Base-by-base conservation (phyloP, 2,329 filamentous ascomycete species). In the Thermoascus crustaceus region DNA sequence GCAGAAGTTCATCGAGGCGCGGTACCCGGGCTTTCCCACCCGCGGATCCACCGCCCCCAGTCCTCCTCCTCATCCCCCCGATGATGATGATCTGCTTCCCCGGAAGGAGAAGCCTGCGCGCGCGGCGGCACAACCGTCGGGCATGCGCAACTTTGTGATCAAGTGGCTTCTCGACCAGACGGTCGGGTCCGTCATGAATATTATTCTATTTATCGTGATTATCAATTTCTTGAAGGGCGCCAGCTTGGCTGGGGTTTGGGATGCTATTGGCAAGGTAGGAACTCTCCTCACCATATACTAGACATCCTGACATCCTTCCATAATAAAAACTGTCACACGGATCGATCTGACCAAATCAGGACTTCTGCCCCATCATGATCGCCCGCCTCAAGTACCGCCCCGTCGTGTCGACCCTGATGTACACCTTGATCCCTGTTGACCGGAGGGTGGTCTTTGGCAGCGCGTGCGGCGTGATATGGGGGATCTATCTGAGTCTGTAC, bases 311-410 rank as follows among this genome's bases (percentile, higher is more conserved):
- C n/a, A n/a, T n/a, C n/a, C n/a, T n/a, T n/a, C n/a, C 54, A 51
- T 35, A 55, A 68, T 42, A 63, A 69, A 32, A 66, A 70, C 48
- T n/a, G n/a, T n/a, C n/a, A n/a, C n/a, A n/a, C n/a, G n/a, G n/a
- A n/a, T n/a, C n/a, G n/a, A n/a, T n/a, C n/a, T n/a, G n/a, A n/a
- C n/a, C n/a, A n/a, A n/a, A n/a, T n/a, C 54, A 66, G 27, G 80
- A 84, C 54, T 81, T 84, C 46, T 73, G 67, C 62, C 68, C 71
- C 0, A 68, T 89, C 37, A 67, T 85, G 46, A 52, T 64, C 29
- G 85, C 86, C 0, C 80, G 85, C 1, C 77, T 81, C 62, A 80
- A 74, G 52, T 67, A 88, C 39, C 86, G 84, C 75, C 84, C 84
- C 1, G 48, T 72, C 3, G 77, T 88, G 14, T 82, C 78, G 43